Percentiles rank a stretch among this genome's conserved stretches.
phyloP scores from a whole-genome alignment of 495 filamentous ascomycete genomes.

The Tuber borchii region DNA sequence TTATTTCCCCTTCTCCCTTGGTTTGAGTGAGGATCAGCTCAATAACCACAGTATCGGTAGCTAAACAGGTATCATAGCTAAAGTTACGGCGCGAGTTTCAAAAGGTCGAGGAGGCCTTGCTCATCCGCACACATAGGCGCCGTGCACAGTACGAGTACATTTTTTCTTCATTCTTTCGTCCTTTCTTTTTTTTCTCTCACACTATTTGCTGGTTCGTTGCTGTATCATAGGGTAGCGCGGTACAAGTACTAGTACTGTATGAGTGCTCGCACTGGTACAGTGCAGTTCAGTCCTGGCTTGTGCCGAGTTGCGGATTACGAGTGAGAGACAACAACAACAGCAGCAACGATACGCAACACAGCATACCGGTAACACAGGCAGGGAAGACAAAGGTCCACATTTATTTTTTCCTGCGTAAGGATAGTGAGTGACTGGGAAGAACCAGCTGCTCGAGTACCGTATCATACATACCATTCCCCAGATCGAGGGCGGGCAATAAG shows the following conservation, averaged over 20 bases:
- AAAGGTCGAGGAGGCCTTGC: not conserved
- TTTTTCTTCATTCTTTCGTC: not conserved
- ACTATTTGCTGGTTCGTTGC: not conserved
- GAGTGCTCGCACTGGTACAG: too few species aligned
- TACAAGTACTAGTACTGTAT: too few species aligned
- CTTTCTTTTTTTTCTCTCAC: not conserved
- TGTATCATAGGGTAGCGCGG: too few species aligned
- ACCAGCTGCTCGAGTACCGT: too few species aligned
- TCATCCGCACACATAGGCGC: not conserved
- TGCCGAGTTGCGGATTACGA: not conserved
- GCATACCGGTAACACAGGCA: not conserved
- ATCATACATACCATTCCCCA: too few species aligned
- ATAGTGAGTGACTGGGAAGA: not conserved
- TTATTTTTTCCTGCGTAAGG: constrained; percentile 4
- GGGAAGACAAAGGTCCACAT: constrained; percentile 4
- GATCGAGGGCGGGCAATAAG: too few species aligned
- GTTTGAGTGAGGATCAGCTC: not conserved
- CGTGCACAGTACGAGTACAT: not conserved
- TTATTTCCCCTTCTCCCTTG: not conserved
- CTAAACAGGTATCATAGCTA: not conserved
- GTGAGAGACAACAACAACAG: not conserved
- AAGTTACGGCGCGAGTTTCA: not conserved
- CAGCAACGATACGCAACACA: not conserved
- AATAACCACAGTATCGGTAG: not conserved
- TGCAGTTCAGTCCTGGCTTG: not conserved